Conservation (phyloP, 139 green algal genomes). For the Micractinium sp. region DNA sequence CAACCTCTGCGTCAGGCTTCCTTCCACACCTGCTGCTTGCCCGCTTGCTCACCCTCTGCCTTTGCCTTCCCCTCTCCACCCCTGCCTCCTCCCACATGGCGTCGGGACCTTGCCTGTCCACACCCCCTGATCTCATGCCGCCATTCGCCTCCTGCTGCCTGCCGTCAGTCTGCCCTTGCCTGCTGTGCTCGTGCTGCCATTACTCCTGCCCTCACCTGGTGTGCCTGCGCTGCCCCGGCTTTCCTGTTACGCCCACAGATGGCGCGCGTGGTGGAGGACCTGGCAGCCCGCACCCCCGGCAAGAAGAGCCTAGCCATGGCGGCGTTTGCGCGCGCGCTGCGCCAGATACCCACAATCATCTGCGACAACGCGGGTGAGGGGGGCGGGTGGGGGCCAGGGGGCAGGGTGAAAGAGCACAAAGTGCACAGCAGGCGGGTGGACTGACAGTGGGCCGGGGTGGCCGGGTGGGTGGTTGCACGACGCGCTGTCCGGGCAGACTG, state of each 20-base stretch:
- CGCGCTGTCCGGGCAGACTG: too few species aligned
- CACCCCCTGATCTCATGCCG: background rate
- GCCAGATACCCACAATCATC: constrained; percentile 94
- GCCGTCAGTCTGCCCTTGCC: background rate
- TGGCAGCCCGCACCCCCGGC: constrained; percentile 86
- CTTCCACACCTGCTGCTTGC: background rate
- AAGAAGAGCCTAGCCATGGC: constrained; percentile 95
- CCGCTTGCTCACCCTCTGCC: too few species aligned
- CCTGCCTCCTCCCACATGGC: background rate
- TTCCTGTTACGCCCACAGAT: constrained; percentile 44
- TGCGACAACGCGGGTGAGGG: constrained; percentile 92
- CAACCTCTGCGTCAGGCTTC: too few species aligned
- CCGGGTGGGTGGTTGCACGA: too few species aligned
- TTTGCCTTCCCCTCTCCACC: too few species aligned
- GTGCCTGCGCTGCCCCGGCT: too few species aligned
- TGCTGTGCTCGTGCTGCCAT: too few species aligned
- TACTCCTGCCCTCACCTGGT: too few species aligned
- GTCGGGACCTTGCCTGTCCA: background rate
- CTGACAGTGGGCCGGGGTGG: too few species aligned
- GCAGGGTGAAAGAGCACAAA: too few species aligned
- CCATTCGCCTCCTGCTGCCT: background rate
- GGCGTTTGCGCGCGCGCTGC: constrained; percentile 90
- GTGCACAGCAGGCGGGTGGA: too few species aligned
- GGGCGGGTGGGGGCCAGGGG: too few species aligned
- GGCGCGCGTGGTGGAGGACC: constrained; percentile 86